Percentiles rank a stretch among this genome's conserved stretches.
phyloP scores from a whole-genome alignment of 176 grass and related monocot species.

The Avena eriantha region DNA sequence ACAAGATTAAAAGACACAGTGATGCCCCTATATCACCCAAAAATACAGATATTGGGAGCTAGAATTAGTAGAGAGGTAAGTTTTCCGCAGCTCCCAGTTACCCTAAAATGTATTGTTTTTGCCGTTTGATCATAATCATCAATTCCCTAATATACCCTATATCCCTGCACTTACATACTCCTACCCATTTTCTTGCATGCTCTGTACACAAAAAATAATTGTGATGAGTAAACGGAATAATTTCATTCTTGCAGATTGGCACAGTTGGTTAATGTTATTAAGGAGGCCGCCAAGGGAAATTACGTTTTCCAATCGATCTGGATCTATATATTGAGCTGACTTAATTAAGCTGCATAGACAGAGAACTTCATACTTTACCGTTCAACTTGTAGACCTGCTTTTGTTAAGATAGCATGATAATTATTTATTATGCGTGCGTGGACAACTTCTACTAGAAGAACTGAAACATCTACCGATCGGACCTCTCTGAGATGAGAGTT shows the following conservation, averaged over 20 bases:
- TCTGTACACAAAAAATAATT: not conserved
- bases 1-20: not conserved
- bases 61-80: not conserved
- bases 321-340: not conserved
- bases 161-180: no score
- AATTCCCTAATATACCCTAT: not conserved
- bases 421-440: not conserved
- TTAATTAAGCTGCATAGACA: not conserved
- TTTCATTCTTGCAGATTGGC: not conserved
- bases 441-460: not conserved
- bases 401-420: not conserved
- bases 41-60: not conserved
- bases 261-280: not conserved
- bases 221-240: no score
- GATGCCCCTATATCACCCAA: not conserved
- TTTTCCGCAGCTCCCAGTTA: not conserved
- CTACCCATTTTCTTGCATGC: not conserved
- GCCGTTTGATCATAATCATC: no score
- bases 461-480: not conserved
- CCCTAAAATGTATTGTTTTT: no score
- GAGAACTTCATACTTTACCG: not conserved
- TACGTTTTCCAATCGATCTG: not conserved
- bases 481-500: no score
- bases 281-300: not conserved
- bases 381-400: not conserved